Conservation (phyloP, 139 green algal species). For the Chlamydomonas schloesseri region DNA sequence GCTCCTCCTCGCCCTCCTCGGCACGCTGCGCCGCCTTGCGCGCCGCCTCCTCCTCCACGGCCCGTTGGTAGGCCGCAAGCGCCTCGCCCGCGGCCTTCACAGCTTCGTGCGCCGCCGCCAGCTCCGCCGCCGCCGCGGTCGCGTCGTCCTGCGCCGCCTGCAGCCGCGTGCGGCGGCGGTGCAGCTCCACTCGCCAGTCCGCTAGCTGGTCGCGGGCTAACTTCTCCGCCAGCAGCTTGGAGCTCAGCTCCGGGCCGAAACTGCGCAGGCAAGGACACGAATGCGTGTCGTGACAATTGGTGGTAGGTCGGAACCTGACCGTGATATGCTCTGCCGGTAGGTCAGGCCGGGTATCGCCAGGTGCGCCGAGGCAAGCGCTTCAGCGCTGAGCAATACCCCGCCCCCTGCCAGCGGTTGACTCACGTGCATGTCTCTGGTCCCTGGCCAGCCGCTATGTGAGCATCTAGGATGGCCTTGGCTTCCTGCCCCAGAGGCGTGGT, state of each 20-base stretch:
- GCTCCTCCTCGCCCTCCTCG: neutral
- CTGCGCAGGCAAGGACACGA: too few relatives aligned
- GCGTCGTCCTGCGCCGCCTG: constrained; percentile 30
- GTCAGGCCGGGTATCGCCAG: too few relatives aligned
- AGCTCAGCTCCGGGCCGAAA: constrained; percentile 4
- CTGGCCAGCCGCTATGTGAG: constrained; percentile 19
- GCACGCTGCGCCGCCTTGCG: neutral
- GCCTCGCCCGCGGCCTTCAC: neutral
- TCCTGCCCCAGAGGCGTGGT: constrained; percentile 39
- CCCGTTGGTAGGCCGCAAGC: neutral
- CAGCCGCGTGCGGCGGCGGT: constrained; percentile 37
- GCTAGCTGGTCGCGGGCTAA: constrained; percentile 54
- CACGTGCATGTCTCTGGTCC: constrained; percentile 51
- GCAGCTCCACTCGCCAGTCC: constrained; percentile 66
- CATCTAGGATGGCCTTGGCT: constrained; percentile 46
- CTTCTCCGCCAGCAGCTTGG: constrained; percentile 47
- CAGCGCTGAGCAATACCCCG: too few relatives aligned
- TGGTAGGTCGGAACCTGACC: too few relatives aligned
- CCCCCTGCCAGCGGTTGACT: too few relatives aligned
- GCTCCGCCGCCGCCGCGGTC: constrained; percentile 2
- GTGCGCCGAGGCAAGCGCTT: too few relatives aligned
- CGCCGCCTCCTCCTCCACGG: constrained; percentile 23
- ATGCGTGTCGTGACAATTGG: too few relatives aligned
- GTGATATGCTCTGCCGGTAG: too few relatives aligned
- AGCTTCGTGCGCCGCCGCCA: neutral